Percentiles rank a stretch among this genome's conserved stretches.
phyloP scores from a whole-genome alignment of 2,329 filamentous ascomycete genomes.

The Clarireedia sp. region DNA sequence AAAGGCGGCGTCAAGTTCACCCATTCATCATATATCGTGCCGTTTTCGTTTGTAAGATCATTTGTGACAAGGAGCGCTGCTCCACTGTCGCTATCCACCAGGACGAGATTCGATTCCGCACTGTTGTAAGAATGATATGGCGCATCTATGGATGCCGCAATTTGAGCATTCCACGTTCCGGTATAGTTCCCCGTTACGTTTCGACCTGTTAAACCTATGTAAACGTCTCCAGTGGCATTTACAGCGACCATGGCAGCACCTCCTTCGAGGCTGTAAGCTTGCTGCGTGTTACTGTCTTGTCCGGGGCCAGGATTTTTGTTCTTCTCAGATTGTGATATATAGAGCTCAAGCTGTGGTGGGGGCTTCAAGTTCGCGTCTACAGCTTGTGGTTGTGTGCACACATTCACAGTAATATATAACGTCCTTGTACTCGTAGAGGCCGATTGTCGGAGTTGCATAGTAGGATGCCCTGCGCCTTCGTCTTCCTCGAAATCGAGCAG shows the following conservation, averaged over 20 bases:
- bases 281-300: slow-evolving; percentile 18
- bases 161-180: slow-evolving; percentile 68
- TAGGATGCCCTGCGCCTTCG: background rate
- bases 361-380: slow-evolving; percentile 23
- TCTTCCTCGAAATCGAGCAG: background rate
- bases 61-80: slow-evolving; percentile 73
- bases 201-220: slow-evolving; percentile 67
- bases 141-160: slow-evolving; percentile 74
- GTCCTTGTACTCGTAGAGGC: slow-evolving; percentile 16
- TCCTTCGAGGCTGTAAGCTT: slow-evolving; percentile 17
- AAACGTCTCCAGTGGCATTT: slow-evolving; percentile 59
- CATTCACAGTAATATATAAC: slow-evolving; percentile 78
- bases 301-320: slow-evolving; percentile 60
- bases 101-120: slow-evolving; percentile 45
- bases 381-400: slow-evolving; percentile 63
- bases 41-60: slow-evolving; percentile 53
- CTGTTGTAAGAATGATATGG: slow-evolving; percentile 62
- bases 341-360: slow-evolving; percentile 70
- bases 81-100: slow-evolving; percentile 77
- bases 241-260: slow-evolving; percentile 45
- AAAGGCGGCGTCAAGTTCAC: slow-evolving; percentile 56
- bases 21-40: slow-evolving; percentile 44
- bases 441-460: slow-evolving; percentile 15
- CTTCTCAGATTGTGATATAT: slow-evolving; percentile 57
- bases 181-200: slow-evolving; percentile 42